Evolutionary conservation across 1,284 basidiomycete genomes (phyloP).

Genomic region (Anthracocystis setariae): DNA sequence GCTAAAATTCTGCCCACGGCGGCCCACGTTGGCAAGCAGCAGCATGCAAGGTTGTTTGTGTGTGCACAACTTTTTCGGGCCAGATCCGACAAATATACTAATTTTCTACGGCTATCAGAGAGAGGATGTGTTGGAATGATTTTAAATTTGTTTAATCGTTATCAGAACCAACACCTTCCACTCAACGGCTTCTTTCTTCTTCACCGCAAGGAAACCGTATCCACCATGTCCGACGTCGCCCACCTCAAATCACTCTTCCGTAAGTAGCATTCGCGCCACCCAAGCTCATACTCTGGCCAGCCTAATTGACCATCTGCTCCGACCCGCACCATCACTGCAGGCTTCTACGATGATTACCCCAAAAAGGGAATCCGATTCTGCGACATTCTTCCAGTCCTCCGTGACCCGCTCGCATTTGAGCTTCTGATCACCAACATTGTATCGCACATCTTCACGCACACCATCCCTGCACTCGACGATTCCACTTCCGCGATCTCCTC

Average conservation of each 20-base stretch:
- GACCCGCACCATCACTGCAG: slow-evolving; percentile 8
- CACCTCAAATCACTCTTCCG: slow-evolving; percentile 59
- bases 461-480: slow-evolving; percentile 72
- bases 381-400: slow-evolving; percentile 67
- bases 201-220: neutral
- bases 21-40: neutral
- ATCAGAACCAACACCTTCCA: neutral
- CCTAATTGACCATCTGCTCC: neutral
- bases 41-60: neutral
- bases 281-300: neutral
- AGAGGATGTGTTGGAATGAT: neutral
- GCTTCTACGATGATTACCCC: slow-evolving; percentile 66
- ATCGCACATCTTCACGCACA: slow-evolving; percentile 82
- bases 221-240: slow-evolving; percentile 56
- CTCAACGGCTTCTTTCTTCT: neutral
- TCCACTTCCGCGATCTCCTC: slow-evolving; percentile 7
- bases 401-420: slow-evolving; percentile 67
- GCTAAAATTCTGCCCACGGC: neutral
- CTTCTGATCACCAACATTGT: slow-evolving; percentile 89
- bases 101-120: slow-evolving; percentile 6
- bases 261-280: slow-evolving; percentile 14
- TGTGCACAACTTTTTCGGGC: slow-evolving; percentile 7
- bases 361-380: slow-evolving; percentile 66
- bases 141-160: slow-evolving; percentile 2
- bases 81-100: slow-evolving; percentile 18